Conservation (phyloP, 2,329 filamentous ascomycete species). For the Fusarium circinatum region DNA sequence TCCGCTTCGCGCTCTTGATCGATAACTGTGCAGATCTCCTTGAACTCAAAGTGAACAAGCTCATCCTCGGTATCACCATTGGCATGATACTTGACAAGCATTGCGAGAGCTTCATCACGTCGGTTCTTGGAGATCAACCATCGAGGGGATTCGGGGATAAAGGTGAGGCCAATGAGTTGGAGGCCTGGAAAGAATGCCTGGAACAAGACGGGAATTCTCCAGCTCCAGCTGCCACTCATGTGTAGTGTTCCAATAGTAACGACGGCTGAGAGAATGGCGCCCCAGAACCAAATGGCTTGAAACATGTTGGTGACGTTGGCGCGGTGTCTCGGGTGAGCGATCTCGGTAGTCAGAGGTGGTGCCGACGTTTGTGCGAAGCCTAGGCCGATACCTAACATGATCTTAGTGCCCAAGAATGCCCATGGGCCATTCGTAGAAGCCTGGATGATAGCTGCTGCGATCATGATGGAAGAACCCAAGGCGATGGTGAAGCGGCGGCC, state of each 20-base stretch:
- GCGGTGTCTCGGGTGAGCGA: constrained; percentile 30
- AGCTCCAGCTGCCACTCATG: constrained; percentile 24
- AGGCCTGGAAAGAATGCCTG: constrained; percentile 14
- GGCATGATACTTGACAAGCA: constrained; percentile 61
- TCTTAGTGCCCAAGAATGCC: constrained; percentile 20
- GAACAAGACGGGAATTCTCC: constrained; percentile 25
- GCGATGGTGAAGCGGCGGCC: constrained; percentile 28
- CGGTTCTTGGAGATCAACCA: constrained; percentile 43
- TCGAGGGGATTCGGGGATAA: constrained; percentile 57
- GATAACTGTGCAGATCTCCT: constrained; percentile 61
- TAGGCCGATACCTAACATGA: constrained; percentile 29
- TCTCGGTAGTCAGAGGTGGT: constrained; percentile 21
- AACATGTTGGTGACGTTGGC: constrained; percentile 33
- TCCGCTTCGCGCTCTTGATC: constrained; percentile 51
- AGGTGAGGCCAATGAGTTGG: constrained; percentile 5
- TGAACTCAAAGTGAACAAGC: constrained; percentile 59
- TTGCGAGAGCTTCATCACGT: constrained; percentile 57
- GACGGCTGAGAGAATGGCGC: constrained; percentile 21
- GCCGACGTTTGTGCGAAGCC: constrained; percentile 29
- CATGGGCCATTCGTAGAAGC: neutral
- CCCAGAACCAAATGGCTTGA: constrained; percentile 31
- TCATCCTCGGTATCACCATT: constrained; percentile 56
- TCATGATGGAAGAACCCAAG: constrained; percentile 20
- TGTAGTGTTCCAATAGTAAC: constrained; percentile 27
- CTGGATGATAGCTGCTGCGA: constrained; percentile 18